Evolutionary conservation across 345 rosid genomes (phyloP).

Genomic region (Moricandia moricandioides): DNA sequence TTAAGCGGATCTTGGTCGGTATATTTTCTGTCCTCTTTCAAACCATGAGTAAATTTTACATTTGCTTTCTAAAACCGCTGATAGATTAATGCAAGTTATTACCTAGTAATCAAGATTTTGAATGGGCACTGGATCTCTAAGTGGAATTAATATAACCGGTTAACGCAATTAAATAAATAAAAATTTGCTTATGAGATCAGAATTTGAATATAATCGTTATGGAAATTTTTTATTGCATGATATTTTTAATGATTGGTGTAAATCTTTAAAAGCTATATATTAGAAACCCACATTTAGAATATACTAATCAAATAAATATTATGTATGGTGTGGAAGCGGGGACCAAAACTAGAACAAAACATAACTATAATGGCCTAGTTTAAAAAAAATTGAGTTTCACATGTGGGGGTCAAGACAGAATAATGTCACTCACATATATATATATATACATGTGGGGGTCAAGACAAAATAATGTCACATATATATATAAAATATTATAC

Average conservation of each 20-base stretch:
- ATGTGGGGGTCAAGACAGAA: conserved; percentile 25
- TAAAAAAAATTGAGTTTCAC: neutral
- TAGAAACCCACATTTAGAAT: neutral
- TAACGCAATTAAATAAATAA: too few species aligned
- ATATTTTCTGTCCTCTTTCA: conserved; percentile 23
- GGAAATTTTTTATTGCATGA: too few species aligned
- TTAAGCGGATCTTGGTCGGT: conserved; percentile 35
- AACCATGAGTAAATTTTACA: neutral
- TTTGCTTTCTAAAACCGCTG: neutral
- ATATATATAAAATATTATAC: too few species aligned
- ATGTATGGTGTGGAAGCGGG: conserved; percentile 24
- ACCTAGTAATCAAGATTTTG: neutral
- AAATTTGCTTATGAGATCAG: too few species aligned
- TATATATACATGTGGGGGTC: too few species aligned
- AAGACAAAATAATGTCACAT: too few species aligned
- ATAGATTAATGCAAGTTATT: neutral
- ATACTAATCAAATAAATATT: neutral
- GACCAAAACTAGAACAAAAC: conserved; percentile 32
- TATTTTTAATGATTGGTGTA: too few species aligned
- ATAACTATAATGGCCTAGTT: conserved; percentile 6
- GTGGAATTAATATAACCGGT: neutral
- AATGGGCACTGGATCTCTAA: neutral
- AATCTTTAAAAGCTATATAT: neutral
- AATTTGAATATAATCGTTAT: too few species aligned
- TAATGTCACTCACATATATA: too few species aligned